These are phyloP conservation scores for Stephanodiscus minutulus DNA, from an alignment of 108 stramenopile species.

Conservation along the genomic window DNA sequence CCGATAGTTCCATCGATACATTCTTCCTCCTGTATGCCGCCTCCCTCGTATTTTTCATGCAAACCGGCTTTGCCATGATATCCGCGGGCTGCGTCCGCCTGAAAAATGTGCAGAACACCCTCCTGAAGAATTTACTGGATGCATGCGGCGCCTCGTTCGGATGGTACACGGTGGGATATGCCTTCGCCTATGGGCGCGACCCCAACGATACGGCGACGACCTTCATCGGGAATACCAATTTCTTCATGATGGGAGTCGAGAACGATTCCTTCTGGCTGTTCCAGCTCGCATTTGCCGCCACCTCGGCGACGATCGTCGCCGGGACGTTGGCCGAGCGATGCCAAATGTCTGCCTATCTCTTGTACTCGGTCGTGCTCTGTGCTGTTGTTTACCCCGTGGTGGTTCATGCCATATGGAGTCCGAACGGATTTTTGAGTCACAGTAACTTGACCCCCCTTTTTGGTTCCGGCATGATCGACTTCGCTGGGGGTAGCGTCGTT, in stretches of 20 bases:
- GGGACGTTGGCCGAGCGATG: slow-evolving; percentile 92
- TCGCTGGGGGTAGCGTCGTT: slow-evolving; percentile 94
- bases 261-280: slow-evolving; percentile 73
- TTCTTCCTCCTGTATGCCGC: slow-evolving; percentile 73
- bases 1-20: slow-evolving; percentile 34
- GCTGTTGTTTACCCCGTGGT: slow-evolving; percentile 73
- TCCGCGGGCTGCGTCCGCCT: slow-evolving; percentile 85
- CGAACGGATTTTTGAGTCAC: slow-evolving; percentile 47
- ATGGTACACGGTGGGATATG: slow-evolving; percentile 82
- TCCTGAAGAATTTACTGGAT: slow-evolving; percentile 91
- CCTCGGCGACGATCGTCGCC: slow-evolving; percentile 89
- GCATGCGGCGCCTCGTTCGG: slow-evolving; percentile 75
- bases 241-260: slow-evolving; percentile 49
- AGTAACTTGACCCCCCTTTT: slow-evolving; percentile 55
- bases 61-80: slow-evolving; percentile 74
- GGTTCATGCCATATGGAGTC: slow-evolving; percentile 59
- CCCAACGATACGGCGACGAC: slow-evolving; percentile 32
- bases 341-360: slow-evolving; percentile 70
- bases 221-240: slow-evolving; percentile 68
- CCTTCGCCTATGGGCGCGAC: slow-evolving; percentile 76
- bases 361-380: slow-evolving; percentile 54
- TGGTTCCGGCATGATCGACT: slow-evolving; percentile 86
- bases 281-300: slow-evolving; percentile 85
- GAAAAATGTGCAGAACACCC: slow-evolving; percentile 89
- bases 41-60: slow-evolving; percentile 87